Evolutionary conservation across 805 yeast species (phyloP).

Genomic region (Kodamaea neixiangensis): DNA sequence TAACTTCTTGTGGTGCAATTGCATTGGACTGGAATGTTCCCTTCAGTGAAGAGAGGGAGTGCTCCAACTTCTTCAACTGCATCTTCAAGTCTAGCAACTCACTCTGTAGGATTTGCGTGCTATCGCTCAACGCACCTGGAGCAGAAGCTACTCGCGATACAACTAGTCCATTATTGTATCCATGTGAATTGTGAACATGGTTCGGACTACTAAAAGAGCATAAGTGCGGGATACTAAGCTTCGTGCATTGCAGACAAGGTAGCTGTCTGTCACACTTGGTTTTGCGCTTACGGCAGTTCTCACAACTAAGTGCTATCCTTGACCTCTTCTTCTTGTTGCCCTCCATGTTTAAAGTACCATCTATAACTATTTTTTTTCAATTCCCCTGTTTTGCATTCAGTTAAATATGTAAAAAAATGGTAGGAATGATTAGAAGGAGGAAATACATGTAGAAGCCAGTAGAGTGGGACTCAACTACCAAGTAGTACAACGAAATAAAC

Average conservation of each 20-base stretch:
- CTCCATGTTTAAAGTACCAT: too few relatives aligned
- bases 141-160: background rate
- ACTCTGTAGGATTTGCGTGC: background rate
- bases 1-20: background rate
- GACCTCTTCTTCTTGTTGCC: conserved; percentile 32
- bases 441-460: too few relatives aligned
- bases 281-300: conserved; percentile 48
- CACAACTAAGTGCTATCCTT: conserved; percentile 48
- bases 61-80: conserved; percentile 11
- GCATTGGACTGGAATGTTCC: background rate
- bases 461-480: too few relatives aligned
- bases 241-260: conserved; percentile 29
- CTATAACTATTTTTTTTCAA: too few relatives aligned
- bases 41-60: background rate
- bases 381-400: too few relatives aligned
- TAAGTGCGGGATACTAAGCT: conserved; percentile 13
- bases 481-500: too few relatives aligned
- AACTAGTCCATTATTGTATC: background rate
- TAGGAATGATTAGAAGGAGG: too few relatives aligned
- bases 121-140: background rate
- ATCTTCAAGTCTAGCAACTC: conserved; percentile 9
- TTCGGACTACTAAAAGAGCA: conserved; percentile 14
- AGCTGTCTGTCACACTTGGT: conserved; percentile 42
- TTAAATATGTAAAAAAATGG: too few relatives aligned
- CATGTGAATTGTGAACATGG: conserved; percentile 11